These are phyloP conservation scores for Seminavis robusta DNA, from an alignment of 108 stramenopile species.

Conservation along the genomic window DNA sequence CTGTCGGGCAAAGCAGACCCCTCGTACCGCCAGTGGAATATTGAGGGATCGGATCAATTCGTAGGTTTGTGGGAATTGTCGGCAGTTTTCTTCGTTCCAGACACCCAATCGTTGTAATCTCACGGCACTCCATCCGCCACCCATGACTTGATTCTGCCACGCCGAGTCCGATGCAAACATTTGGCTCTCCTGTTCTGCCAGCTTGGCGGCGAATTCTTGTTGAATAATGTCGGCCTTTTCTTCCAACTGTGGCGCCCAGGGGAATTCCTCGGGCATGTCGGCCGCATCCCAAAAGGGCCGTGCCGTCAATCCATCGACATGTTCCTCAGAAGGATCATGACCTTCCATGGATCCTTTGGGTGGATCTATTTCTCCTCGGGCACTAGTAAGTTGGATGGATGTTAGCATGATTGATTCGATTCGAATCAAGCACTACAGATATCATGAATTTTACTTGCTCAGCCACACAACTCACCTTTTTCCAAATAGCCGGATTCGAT, in stretches of 20 bases:
- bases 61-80: slow-evolving; percentile 82
- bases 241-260: slow-evolving; percentile 83
- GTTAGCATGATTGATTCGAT: background rate
- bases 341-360: slow-evolving; percentile 43
- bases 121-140: slow-evolving; percentile 87
- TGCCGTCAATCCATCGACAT: slow-evolving; percentile 84
- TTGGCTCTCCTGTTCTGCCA: slow-evolving; percentile 25
- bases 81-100: slow-evolving; percentile 87
- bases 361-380: slow-evolving; percentile 47
- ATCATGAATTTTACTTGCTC: background rate
- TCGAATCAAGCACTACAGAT: background rate
- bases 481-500: slow-evolving; percentile 64
- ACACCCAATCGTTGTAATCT: slow-evolving; percentile 87
- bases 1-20: slow-evolving; percentile 93
- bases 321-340: slow-evolving; percentile 88
- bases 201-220: slow-evolving; percentile 71
- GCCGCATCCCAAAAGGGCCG: slow-evolving; percentile 83
- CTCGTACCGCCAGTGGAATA: slow-evolving; percentile 91
- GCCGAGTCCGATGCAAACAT: slow-evolving; percentile 70
- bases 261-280: slow-evolving; percentile 45
- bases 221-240: slow-evolving; percentile 65
- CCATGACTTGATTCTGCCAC: slow-evolving; percentile 90
- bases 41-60: slow-evolving; percentile 60
- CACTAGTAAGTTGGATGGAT: slow-evolving; percentile 21
- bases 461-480: slow-evolving; percentile 24